Conservation (phyloP, 305 asterid genomes). For the Fraxinus sp. region DNA sequence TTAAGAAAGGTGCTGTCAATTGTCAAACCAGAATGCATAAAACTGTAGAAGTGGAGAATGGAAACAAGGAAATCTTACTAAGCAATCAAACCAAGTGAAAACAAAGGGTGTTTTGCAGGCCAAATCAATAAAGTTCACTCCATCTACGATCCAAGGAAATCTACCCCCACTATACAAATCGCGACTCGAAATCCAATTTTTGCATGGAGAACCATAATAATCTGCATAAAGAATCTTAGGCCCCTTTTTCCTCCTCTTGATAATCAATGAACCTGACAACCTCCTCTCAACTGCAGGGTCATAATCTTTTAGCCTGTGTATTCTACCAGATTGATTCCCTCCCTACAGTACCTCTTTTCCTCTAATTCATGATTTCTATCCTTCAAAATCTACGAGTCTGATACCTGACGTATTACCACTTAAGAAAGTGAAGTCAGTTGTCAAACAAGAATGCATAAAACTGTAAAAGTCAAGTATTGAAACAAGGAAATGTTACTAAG, state of each 20-base stretch:
- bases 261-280: not conserved
- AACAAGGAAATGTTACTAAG: not conserved
- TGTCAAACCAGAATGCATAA: not conserved
- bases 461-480: not conserved
- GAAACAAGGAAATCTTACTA: not conserved
- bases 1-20: not conserved
- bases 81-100: not conserved
- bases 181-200: not conserved
- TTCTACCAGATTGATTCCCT: not conserved
- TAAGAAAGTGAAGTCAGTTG: not conserved
- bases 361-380: not conserved
- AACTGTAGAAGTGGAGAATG: not conserved
- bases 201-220: not conserved
- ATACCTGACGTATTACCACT: not conserved
- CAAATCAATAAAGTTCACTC: not conserved
- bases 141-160: not conserved
- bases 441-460: not conserved
- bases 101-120: not conserved
- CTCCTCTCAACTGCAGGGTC: not conserved
- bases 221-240: not conserved
- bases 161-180: not conserved
- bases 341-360: not conserved
- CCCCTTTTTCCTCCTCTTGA: not conserved
- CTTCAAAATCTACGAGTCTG: not conserved
- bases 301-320: not conserved